Percentiles rank a stretch among this genome's conserved stretches.
Evolutionary conservation across 495 filamentous ascomycete genomes (phyloP).

Genomic region (Acidiella bohemica): DNA sequence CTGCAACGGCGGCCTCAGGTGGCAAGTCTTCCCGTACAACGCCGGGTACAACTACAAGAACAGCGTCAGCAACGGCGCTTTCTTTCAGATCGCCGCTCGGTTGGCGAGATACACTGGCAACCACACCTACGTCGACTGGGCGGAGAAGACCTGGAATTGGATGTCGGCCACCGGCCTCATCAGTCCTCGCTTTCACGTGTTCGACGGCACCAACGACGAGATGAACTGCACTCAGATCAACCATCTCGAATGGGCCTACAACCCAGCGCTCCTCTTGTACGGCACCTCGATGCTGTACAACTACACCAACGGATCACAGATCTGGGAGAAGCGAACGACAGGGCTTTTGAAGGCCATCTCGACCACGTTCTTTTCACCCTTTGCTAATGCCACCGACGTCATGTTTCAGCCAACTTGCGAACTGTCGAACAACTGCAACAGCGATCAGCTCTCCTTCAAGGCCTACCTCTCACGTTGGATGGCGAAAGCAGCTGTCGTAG

Average conservation of each 20-base stretch:
- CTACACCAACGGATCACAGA: slow-evolving; percentile 27
- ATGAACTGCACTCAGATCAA: slow-evolving; percentile 23
- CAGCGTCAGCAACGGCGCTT: slow-evolving; percentile 51
- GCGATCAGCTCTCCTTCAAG: slow-evolving; percentile 34
- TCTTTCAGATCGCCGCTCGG: slow-evolving; percentile 57
- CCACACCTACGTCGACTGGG: slow-evolving; percentile 39
- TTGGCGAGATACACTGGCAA: slow-evolving; percentile 58
- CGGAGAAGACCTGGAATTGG: slow-evolving; percentile 28
- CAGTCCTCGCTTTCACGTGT: slow-evolving; percentile 26
- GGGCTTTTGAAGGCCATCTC: slow-evolving; percentile 25
- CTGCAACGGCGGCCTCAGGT: slow-evolving; percentile 41
- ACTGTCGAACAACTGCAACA: slow-evolving; percentile 26
- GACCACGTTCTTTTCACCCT: slow-evolving; percentile 11
- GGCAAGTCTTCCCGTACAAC: slow-evolving; percentile 43
- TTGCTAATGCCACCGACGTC: slow-evolving; percentile 23
- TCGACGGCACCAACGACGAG: slow-evolving; percentile 26
- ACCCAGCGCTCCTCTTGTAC: slow-evolving; percentile 47
- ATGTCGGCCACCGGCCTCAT: slow-evolving; percentile 17
- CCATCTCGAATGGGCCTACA: slow-evolving; percentile 49
- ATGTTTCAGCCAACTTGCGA: slow-evolving; percentile 35
- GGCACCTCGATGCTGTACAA: slow-evolving; percentile 65
- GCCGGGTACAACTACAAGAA: slow-evolving; percentile 53
- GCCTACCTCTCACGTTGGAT: slow-evolving; percentile 34
- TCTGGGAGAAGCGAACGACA: slow-evolving; percentile 21
- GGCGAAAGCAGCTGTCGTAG: slow-evolving; percentile 28